Conservation (phyloP, 2,329 filamentous ascomycete species). For the Aspergillus ustus region DNA sequence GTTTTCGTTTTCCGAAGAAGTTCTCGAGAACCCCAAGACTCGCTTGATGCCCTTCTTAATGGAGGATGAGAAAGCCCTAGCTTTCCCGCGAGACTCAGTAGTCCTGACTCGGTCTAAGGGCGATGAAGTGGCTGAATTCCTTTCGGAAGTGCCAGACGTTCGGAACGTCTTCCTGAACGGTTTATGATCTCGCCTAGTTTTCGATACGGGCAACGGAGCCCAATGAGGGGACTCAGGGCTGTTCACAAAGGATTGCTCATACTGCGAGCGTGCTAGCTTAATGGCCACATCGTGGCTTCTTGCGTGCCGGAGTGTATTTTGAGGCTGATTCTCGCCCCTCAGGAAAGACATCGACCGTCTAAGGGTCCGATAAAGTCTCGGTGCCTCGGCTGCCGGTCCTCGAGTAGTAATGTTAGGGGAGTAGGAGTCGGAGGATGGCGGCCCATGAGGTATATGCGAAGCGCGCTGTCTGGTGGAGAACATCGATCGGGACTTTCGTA, state of each 20-base stretch:
- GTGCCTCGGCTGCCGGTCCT: slow-evolving; percentile 4
- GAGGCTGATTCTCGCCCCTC: slow-evolving; percentile 31
- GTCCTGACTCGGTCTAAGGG: slow-evolving; percentile 9
- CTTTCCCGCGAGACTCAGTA: slow-evolving; percentile 28
- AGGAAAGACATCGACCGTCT: slow-evolving; percentile 51
- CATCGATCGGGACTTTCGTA: slow-evolving; percentile 55
- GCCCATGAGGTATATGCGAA: slow-evolving; percentile 26
- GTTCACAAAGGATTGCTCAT: slow-evolving; percentile 32
- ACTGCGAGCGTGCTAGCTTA: slow-evolving; percentile 48
- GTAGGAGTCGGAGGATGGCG: slow-evolving; percentile 18
- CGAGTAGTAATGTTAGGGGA: slow-evolving; percentile 12
- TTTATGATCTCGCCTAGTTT: slow-evolving; percentile 36
- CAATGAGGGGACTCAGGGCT: slow-evolving; percentile 26
- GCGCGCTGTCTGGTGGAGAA: slow-evolving; percentile 45
- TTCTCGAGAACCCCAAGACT: slow-evolving; percentile 43
- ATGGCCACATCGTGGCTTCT: slow-evolving; percentile 45
- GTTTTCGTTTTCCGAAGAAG: slow-evolving; percentile 22
- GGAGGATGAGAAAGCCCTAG: slow-evolving; percentile 46
- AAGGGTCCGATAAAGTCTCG: slow-evolving; percentile 32
- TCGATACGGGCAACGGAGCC: slow-evolving; percentile 30
- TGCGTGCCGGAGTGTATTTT: slow-evolving; percentile 26
- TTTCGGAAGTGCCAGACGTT: slow-evolving; percentile 30
- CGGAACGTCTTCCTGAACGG: slow-evolving; percentile 45
- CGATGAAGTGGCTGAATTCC: slow-evolving; percentile 15
- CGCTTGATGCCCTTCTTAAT: slow-evolving; percentile 48